Percentiles rank a stretch among this genome's conserved stretches.
These are phyloP conservation scores for Neonectria faginata DNA, from an alignment of 2,329 filamentous ascomycete species.

Conservation along the genomic window DNA sequence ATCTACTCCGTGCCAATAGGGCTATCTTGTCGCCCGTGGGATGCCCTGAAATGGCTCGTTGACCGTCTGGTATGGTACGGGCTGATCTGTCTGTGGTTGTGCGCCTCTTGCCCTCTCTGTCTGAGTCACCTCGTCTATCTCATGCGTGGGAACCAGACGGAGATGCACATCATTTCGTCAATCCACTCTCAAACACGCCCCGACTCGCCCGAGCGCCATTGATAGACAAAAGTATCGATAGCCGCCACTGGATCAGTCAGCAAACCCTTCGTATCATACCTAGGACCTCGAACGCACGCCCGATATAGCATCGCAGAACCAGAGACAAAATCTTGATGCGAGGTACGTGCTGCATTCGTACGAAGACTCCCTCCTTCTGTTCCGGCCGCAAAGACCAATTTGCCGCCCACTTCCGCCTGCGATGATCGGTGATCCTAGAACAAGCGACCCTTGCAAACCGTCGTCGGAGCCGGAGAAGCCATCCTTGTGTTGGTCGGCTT, in stretches of 20 bases:
- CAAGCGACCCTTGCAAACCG: slow-evolving; percentile 21
- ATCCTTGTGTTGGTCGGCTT: background rate
- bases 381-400: slow-evolving; percentile 6
- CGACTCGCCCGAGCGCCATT: background rate
- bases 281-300: slow-evolving; percentile 8
- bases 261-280: background rate
- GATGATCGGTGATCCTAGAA: slow-evolving; percentile 10
- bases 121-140: slow-evolving; percentile 43
- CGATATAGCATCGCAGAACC: background rate
- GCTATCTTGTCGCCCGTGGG: slow-evolving; percentile 21
- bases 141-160: slow-evolving; percentile 29
- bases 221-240: background rate
- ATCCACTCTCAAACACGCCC: background rate
- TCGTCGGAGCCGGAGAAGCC: background rate
- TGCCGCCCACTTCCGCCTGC: slow-evolving; percentile 12
- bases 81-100: slow-evolving; percentile 8
- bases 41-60: slow-evolving; percentile 17
- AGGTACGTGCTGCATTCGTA: background rate
- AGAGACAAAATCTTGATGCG: slow-evolving; percentile 2
- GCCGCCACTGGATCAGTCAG: background rate
- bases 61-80: slow-evolving; percentile 20
- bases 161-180: slow-evolving; percentile 35
- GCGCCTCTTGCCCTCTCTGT: slow-evolving; percentile 19
- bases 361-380: slow-evolving; percentile 9
- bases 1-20: slow-evolving; percentile 10